phyloP scores from a whole-genome alignment of 1,139 yeast genomes.

The Suhomyces bribrorum region DNA sequence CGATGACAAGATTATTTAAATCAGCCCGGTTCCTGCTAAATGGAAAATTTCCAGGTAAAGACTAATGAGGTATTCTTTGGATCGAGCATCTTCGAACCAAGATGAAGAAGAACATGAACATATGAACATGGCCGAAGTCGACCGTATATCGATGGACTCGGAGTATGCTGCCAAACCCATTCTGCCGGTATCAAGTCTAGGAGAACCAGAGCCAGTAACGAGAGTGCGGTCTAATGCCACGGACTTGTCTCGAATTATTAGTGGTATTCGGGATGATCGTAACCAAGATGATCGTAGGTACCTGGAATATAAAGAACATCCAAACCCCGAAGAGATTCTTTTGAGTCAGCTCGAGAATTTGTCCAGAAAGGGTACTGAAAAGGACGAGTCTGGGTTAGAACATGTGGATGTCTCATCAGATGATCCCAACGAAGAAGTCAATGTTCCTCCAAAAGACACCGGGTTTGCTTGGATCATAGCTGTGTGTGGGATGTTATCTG shows the following conservation, averaged over 20 bases:
- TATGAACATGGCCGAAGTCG: no score
- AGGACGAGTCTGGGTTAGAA: conserved; percentile 8
- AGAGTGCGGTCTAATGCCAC: not conserved
- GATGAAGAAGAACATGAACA: no score
- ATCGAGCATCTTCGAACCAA: no score
- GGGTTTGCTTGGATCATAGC: conserved; percentile 75
- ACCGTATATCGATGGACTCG: not conserved
- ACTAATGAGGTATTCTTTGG: no score
- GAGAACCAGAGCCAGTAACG: no score
- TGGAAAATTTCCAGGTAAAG: not conserved
- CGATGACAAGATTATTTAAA: not conserved
- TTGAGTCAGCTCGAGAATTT: conserved; percentile 25
- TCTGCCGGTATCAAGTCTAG: not conserved
- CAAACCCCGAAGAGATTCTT: conserved; percentile 26
- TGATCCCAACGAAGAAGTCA: conserved; percentile 12
- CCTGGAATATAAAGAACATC: conserved; percentile 17
- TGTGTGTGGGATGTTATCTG: conserved; percentile 48
- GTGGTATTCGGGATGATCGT: conserved; percentile 37
- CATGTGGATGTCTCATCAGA: conserved; percentile 13
- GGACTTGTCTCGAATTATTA: conserved; percentile 33
- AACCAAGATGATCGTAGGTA: conserved; percentile 22
- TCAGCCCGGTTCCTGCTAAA: not conserved
- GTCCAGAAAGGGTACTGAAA: conserved; percentile 11
- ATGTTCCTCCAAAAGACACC: conserved; percentile 59
- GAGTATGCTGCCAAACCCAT: not conserved